Percentiles rank a stretch among this genome's conserved stretches.
Conservation (phyloP, 805 yeast genomes). For the Zygosaccharomyces bailii region DNA sequence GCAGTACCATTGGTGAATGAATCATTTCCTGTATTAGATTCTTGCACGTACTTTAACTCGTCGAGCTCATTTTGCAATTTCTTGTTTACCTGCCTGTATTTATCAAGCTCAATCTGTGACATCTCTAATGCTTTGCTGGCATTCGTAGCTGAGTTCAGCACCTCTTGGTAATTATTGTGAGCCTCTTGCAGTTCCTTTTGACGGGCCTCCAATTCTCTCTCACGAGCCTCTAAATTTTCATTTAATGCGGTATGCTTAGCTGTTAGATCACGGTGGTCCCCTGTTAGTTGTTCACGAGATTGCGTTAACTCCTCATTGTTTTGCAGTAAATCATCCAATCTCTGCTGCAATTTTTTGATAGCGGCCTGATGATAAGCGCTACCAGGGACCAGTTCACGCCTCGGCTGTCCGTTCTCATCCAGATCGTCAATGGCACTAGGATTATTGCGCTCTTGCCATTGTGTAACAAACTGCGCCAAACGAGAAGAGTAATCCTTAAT, state of each 20-base stretch:
- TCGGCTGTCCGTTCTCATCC: constrained; percentile 13
- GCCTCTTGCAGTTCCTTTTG: constrained; percentile 39
- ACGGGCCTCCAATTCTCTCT: constrained; percentile 33
- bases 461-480: constrained; percentile 29
- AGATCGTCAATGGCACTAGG: constrained; percentile 6
- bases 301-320: constrained; percentile 44
- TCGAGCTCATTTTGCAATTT: constrained; percentile 63
- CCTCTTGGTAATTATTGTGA: constrained; percentile 68
- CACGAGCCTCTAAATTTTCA: constrained; percentile 28
- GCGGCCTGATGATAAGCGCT: constrained; percentile 27
- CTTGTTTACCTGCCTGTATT: constrained; percentile 53
- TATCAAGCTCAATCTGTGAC: constrained; percentile 68
- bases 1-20: constrained; percentile 23
- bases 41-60: constrained; percentile 51
- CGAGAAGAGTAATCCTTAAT: constrained; percentile 29
- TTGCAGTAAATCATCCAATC: constrained; percentile 51
- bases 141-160: constrained; percentile 67
- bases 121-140: constrained; percentile 70
- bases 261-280: constrained; percentile 34
- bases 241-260: constrained; percentile 28
- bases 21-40: constrained; percentile 38
- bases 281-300: constrained; percentile 34
- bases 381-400: constrained; percentile 13
- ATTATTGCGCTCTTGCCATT: constrained; percentile 22
- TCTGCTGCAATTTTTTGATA: constrained; percentile 47